Percentiles rank a stretch among this genome's conserved stretches.
Evolutionary conservation across 2,329 filamentous ascomycete species (phyloP).

Genomic region (Aspergillus pseudoglaucus): DNA sequence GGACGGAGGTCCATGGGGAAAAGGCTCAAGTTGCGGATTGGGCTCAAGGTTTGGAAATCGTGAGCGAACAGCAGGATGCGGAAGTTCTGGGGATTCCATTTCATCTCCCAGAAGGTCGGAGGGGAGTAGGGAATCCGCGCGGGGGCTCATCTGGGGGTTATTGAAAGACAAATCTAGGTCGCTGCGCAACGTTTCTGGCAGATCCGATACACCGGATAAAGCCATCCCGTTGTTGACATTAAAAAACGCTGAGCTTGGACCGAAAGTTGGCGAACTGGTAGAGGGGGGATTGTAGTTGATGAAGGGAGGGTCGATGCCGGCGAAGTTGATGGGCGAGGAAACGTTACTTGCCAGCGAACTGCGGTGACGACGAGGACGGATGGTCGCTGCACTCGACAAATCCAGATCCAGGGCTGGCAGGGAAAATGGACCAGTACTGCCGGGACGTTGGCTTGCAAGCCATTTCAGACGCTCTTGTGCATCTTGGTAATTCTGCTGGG

Average conservation of each 20-base stretch:
- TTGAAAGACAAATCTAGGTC: conserved; percentile 51
- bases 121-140: conserved; percentile 55
- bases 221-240: conserved; percentile 60
- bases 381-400: conserved; percentile 32
- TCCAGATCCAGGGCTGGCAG: conserved; percentile 38
- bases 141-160: conserved; percentile 58
- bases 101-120: conserved; percentile 56
- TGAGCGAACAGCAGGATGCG: conserved; percentile 21
- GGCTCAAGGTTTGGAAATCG: conserved; percentile 26
- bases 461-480: conserved; percentile 41
- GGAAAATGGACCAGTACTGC: conserved; percentile 34
- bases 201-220: conserved; percentile 38
- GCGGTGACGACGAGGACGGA: conserved; percentile 41
- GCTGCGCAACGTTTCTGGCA: conserved; percentile 35
- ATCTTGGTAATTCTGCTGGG: conserved; percentile 40
- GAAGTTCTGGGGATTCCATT: conserved; percentile 31
- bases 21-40: conserved; percentile 25
- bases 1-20: conserved; percentile 35
- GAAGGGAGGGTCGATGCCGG: conserved; percentile 35
- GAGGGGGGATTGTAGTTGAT: conserved; percentile 45
- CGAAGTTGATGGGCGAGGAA: conserved; percentile 40
- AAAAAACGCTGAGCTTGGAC: conserved; percentile 49
- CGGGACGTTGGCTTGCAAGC: conserved; percentile 34
- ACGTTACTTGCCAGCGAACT: conserved; percentile 43
- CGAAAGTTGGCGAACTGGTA: conserved; percentile 48